Base-by-base conservation (phyloP, 2,329 filamentous ascomycete species). In the Mycocentrospora acerina region DNA sequence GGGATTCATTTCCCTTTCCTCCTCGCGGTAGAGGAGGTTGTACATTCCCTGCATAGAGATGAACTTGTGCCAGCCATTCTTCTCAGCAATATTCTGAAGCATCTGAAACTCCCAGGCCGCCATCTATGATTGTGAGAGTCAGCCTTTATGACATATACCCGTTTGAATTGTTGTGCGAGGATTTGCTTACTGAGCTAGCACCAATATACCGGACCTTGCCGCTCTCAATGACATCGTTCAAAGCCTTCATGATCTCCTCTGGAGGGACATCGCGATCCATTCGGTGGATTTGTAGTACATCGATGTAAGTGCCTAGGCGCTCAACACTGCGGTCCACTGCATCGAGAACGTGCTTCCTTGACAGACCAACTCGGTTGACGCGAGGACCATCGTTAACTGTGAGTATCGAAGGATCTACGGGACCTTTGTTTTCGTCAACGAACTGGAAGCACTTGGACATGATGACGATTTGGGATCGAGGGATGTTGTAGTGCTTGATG, bases 281-380 rank as follows among this genome's bases (percentile, higher is more conserved):
- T 1, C 79, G 71, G 52, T 83, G 80, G 34, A 82, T 75, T 55
- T 81, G 77, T 3, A 81, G 68, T 11, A 80, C 70, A 46, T 82
- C 78, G 45, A 80, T 75, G 59, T 82, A 81, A 1, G 73, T 78
- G 8, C 71, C 72, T 32, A 82, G 64, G 7, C 78, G 24, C 19
- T 29, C 25, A 3, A 79, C 60, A 45, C 75, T 79, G 15, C 65
- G 70, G 19, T 84, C 75, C 1, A 71, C 69, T 0, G 68, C 68
- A 24, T 69, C 64, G 32, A 71, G 60, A 17, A 71, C 70, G 31
- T 68, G 62, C 30, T 24, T 81, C 18, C 68, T 54, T 35, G 51
- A 59, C 12, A 71, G 42, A 0, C 68, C 68, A 37, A 60, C 57
- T 8, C 55, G 59, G 33, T 71, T 71, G 2, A 67, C 61, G 30